phyloP scores from a whole-genome alignment of 2,329 filamentous ascomycete species.

The Chrysoporthe puriensis region DNA sequence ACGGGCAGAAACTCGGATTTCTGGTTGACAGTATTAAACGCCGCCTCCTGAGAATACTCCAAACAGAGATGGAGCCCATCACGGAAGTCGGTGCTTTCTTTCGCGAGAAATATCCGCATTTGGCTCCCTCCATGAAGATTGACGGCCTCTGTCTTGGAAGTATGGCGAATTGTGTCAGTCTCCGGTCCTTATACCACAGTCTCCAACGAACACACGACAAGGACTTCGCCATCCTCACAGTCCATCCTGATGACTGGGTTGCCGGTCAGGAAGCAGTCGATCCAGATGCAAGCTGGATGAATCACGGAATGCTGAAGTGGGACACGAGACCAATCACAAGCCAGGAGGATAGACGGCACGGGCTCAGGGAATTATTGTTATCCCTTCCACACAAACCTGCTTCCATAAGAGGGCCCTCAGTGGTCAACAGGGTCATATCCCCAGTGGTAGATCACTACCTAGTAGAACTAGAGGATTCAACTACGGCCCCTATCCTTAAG shows the following conservation, averaged over 20 bases:
- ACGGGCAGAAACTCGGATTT: not conserved
- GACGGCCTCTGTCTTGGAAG: constrained; percentile 9
- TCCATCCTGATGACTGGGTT: constrained; percentile 14
- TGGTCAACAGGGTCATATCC: not conserved
- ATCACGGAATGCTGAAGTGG: constrained; percentile 2
- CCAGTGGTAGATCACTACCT: constrained; percentile 13
- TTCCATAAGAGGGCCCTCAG: not conserved
- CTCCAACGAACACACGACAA: not conserved
- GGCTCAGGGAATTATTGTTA: not conserved
- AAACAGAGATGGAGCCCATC: not conserved
- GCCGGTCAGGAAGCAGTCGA: not conserved
- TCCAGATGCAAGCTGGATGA: constrained; percentile 9
- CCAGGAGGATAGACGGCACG: not conserved
- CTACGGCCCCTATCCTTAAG: constrained; percentile 5
- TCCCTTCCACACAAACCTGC: not conserved
- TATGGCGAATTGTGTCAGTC: constrained; percentile 11
- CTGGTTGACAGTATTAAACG: not conserved
- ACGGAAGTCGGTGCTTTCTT: constrained; percentile 1
- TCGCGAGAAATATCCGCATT: not conserved
- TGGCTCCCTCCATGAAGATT: not conserved
- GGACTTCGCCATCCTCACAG: constrained; percentile 6
- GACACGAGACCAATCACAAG: not conserved
- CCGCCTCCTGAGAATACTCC: not conserved
- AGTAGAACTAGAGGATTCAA: constrained; percentile 3
- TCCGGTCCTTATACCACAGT: not conserved